Evolutionary conservation across 495 filamentous ascomycete species (phyloP).

Genomic region (Hypoxylon subgilvum): DNA sequence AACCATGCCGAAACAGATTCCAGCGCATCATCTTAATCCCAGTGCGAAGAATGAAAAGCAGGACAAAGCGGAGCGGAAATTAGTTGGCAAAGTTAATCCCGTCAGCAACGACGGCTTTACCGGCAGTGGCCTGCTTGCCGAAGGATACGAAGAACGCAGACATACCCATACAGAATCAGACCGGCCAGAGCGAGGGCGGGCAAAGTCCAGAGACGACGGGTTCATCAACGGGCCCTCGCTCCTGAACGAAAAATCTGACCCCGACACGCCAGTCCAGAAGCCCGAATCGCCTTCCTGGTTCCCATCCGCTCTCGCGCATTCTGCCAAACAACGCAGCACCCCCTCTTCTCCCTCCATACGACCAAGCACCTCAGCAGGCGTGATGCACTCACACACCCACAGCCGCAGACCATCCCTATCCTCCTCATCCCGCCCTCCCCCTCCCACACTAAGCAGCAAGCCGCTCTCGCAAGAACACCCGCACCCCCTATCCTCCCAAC

Average conservation of each 20-base stretch:
- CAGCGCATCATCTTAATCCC: slow-evolving; percentile 28
- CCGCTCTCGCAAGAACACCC: slow-evolving; percentile 18
- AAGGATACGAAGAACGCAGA: slow-evolving; percentile 50
- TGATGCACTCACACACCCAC: slow-evolving; percentile 16
- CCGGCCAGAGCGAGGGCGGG: slow-evolving; percentile 20
- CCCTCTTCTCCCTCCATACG: slow-evolving; percentile 17
- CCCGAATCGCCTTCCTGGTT: slow-evolving; percentile 48
- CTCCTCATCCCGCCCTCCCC: slow-evolving; percentile 29
- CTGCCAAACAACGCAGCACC: slow-evolving; percentile 41
- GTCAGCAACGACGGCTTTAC: slow-evolving; percentile 40
- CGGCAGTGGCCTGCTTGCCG: slow-evolving; percentile 50
- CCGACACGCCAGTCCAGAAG: slow-evolving; percentile 7
- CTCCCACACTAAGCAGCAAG: slow-evolving; percentile 19
- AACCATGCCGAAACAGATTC: slow-evolving; percentile 27
- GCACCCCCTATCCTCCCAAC: slow-evolving; percentile 26
- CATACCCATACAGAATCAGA: slow-evolving; percentile 38
- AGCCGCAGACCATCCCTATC: slow-evolving; percentile 26
- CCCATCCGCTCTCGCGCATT: slow-evolving; percentile 54
- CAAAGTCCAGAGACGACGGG: slow-evolving; percentile 37
- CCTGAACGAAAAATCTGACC: slow-evolving; percentile 46
- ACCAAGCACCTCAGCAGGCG: slow-evolving; percentile 28
- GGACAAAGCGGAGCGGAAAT: slow-evolving; percentile 21
- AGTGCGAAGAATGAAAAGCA: slow-evolving; percentile 8
- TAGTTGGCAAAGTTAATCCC: slow-evolving; percentile 23
- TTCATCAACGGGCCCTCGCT: slow-evolving; percentile 60